phyloP scores from a whole-genome alignment of 495 filamentous ascomycete genomes.

The Parmelia sp. region DNA sequence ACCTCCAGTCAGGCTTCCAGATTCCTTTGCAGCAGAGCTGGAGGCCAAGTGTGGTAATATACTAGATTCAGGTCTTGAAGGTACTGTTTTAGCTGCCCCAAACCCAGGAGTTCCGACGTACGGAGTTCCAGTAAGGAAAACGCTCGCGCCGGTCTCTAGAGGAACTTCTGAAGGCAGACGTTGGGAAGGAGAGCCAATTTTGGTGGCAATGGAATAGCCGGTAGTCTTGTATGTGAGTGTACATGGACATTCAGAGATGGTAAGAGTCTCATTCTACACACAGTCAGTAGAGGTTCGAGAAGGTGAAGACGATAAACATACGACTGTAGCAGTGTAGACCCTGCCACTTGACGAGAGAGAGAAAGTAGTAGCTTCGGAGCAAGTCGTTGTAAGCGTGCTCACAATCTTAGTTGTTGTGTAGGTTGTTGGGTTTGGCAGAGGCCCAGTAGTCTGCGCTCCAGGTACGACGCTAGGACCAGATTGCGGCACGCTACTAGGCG shows the following conservation, averaged over 20 bases:
- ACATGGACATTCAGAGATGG: not conserved
- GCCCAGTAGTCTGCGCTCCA: not conserved
- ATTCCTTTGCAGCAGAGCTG: not conserved
- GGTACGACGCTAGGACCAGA: not conserved
- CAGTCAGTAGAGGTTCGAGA: not conserved
- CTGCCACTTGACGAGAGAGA: not conserved
- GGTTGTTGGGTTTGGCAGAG: not conserved
- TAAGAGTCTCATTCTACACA: not conserved
- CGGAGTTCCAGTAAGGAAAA: not conserved
- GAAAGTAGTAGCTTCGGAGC: not conserved
- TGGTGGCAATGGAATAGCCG: not conserved
- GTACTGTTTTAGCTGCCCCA: not conserved
- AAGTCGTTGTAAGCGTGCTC: not conserved
- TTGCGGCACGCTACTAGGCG: not conserved
- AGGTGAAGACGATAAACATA: not conserved
- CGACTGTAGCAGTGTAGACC: constrained; percentile 1
- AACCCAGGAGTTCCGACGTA: not conserved
- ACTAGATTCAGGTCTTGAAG: not conserved
- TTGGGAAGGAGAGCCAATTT: not conserved
- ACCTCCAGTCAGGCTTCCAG: too few species aligned
- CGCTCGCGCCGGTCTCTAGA: not conserved
- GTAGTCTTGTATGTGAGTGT: not conserved
- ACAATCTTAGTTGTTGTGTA: not conserved
- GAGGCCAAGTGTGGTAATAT: not conserved
- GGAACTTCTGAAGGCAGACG: not conserved